Percentiles rank a stretch among this genome's conserved stretches.
Conservation (phyloP, 441 rosid species). For the Macaranga tanarius region DNA sequence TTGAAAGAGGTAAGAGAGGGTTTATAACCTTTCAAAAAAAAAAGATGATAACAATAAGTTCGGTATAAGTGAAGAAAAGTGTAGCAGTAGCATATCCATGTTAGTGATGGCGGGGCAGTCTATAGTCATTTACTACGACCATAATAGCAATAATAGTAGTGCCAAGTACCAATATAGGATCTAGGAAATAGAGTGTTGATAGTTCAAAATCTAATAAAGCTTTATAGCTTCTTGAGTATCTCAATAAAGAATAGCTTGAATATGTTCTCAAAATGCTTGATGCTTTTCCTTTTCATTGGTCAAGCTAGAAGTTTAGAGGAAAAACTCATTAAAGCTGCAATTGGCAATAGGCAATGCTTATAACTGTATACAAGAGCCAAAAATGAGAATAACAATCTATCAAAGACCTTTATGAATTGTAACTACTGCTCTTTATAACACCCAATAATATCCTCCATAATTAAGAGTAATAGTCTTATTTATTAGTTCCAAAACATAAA, state of each 20-base stretch:
- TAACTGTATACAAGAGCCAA: too few relatives aligned
- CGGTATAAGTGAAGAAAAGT: conserved; percentile 45
- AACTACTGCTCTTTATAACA: too few relatives aligned
- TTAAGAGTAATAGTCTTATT: too few relatives aligned
- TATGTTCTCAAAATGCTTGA: conserved; percentile 69
- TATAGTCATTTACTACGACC: too few relatives aligned
- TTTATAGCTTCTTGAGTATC: conserved; percentile 80
- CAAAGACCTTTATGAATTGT: too few relatives aligned
- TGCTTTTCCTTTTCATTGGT: conserved; percentile 75
- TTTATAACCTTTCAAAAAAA: conserved; percentile 13
- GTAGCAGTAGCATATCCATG: conserved; percentile 60
- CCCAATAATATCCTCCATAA: too few relatives aligned
- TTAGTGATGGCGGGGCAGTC: not conserved
- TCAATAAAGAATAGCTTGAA: conserved; percentile 60
- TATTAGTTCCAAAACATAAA: too few relatives aligned
- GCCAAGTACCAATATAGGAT: conserved; percentile 32
- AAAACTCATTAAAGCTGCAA: conserved; percentile 67
- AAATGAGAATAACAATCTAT: too few relatives aligned
- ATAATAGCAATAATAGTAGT: conserved; percentile 22
- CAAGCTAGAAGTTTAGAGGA: conserved; percentile 85
- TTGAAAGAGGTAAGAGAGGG: conserved; percentile 14
- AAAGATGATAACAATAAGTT: conserved; percentile 28
- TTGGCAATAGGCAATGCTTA: conserved; percentile 61
- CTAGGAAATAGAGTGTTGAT: conserved; percentile 61
- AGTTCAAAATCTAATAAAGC: conserved; percentile 83